These are phyloP conservation scores for Chlorella sp. DNA, from an alignment of 139 green algal genomes.

Conservation along the genomic window DNA sequence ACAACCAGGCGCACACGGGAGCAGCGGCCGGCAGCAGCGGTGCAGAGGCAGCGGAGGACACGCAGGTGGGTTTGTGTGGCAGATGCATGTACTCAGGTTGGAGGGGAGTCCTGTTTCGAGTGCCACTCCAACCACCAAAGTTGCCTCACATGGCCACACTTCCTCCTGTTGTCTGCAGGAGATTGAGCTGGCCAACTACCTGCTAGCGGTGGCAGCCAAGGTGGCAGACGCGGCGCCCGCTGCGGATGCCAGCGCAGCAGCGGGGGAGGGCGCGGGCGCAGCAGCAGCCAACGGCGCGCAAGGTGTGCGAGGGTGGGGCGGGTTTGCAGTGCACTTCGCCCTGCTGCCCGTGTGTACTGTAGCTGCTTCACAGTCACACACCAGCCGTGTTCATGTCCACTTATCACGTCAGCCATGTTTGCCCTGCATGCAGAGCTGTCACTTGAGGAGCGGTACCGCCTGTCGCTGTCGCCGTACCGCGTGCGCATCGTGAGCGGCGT, in stretches of 20 bases:
- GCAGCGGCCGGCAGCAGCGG: background rate
- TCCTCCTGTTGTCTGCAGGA: background rate
- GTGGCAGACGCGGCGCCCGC: constrained; percentile 3
- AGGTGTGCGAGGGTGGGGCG: background rate
- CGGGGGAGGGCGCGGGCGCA: background rate
- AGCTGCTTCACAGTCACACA: too few species aligned
- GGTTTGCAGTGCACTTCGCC: background rate
- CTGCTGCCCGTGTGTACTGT: too few species aligned
- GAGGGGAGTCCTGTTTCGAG: too few species aligned
- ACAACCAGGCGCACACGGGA: background rate
- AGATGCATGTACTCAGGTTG: too few species aligned
- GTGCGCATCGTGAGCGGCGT: constrained; percentile 38
- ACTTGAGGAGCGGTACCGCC: constrained; percentile 22
- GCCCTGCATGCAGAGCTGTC: constrained; percentile 2
- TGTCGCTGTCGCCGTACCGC: constrained; percentile 31
- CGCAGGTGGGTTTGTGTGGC: background rate
- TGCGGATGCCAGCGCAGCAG: background rate
- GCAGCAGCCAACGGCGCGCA: background rate
- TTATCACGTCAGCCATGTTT: background rate
- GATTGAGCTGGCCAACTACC: constrained; percentile 50
- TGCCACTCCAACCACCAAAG: too few species aligned
- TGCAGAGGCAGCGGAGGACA: background rate
- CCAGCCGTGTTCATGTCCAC: background rate
- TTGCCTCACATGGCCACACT: too few species aligned
- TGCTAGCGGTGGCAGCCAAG: constrained; percentile 36